phyloP scores from a whole-genome alignment of 2,329 filamentous ascomycete species.

The Talaromyces rugulosus region DNA sequence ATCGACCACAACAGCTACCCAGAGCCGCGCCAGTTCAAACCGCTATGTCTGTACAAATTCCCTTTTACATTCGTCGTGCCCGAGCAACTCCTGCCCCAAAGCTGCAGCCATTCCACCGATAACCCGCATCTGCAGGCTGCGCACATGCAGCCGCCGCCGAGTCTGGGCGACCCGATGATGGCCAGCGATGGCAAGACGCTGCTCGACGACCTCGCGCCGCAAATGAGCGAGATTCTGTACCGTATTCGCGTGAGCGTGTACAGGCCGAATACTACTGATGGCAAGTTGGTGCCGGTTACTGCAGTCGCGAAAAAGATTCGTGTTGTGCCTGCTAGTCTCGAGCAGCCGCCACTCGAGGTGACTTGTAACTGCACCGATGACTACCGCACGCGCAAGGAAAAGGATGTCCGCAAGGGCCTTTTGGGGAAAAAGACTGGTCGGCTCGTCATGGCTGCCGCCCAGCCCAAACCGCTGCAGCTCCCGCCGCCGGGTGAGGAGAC shows the following conservation, averaged over 20 bases:
- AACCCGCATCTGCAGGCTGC: constrained; percentile 50
- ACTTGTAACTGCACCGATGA: constrained; percentile 39
- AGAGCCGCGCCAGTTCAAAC: constrained; percentile 49
- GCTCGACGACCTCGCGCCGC: constrained; percentile 59
- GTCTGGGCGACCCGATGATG: constrained; percentile 56
- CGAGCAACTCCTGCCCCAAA: constrained; percentile 54
- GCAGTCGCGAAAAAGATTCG: constrained; percentile 54
- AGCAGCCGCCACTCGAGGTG: constrained; percentile 56
- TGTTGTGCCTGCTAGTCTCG: constrained; percentile 55
- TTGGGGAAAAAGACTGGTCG: constrained; percentile 55
- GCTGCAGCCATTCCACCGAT: constrained; percentile 53
- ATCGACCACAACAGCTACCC: constrained; percentile 52
- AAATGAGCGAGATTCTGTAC: constrained; percentile 60
- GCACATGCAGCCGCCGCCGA: constrained; percentile 59
- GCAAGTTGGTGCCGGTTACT: constrained; percentile 42
- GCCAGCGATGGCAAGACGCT: constrained; percentile 46
- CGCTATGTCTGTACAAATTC: constrained; percentile 54
- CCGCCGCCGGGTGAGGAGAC: constrained; percentile 34
- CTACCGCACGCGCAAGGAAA: constrained; percentile 55
- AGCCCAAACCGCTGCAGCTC: constrained; percentile 55
- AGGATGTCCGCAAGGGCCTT: constrained; percentile 58
- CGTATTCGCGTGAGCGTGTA: constrained; percentile 48
- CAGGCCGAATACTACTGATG: constrained; percentile 30
- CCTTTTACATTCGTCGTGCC: constrained; percentile 64
- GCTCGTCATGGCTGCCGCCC: constrained; percentile 53